Percentiles rank a stretch among this genome's conserved stretches.
Conservation (phyloP, 2,329 filamentous ascomycete species). For the Lachnellula cervina region DNA sequence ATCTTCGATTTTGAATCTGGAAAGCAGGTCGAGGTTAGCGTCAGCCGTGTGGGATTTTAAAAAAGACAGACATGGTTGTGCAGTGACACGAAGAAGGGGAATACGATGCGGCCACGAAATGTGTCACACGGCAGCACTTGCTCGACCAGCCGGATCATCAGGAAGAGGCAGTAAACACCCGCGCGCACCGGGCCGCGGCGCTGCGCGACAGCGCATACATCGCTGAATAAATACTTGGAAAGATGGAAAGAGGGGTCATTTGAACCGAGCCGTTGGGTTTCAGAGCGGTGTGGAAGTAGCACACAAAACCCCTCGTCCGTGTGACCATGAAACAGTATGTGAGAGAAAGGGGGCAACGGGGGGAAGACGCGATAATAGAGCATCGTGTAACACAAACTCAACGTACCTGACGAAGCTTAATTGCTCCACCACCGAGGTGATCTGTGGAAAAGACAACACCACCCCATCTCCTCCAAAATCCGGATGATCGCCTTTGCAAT, state of each 20-base stretch:
- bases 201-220: conserved; percentile 4
- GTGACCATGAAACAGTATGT: neutral
- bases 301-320: neutral
- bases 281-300: conserved; percentile 6
- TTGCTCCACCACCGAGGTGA: conserved; percentile 58
- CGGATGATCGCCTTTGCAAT: conserved; percentile 54
- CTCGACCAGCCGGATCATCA: neutral
- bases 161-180: conserved; percentile 3
- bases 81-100: neutral
- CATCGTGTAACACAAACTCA: conserved; percentile 28
- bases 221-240: conserved; percentile 1
- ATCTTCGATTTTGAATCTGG: conserved; percentile 75
- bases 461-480: conserved; percentile 53
- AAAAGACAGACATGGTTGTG: neutral
- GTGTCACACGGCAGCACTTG: neutral
- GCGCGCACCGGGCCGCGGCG: neutral
- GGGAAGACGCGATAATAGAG: neutral
- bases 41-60: conserved; percentile 3
- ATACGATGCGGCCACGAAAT: neutral
- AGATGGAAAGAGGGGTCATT: conserved; percentile 4
- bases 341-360: neutral
- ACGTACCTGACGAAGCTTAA: conserved; percentile 66
- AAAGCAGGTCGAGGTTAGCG: conserved; percentile 3
- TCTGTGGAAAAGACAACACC: conserved; percentile 53
- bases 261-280: conserved; percentile 9